phyloP scores from a whole-genome alignment of 2,329 filamentous ascomycete genomes.

The Venturia oleaginea region DNA sequence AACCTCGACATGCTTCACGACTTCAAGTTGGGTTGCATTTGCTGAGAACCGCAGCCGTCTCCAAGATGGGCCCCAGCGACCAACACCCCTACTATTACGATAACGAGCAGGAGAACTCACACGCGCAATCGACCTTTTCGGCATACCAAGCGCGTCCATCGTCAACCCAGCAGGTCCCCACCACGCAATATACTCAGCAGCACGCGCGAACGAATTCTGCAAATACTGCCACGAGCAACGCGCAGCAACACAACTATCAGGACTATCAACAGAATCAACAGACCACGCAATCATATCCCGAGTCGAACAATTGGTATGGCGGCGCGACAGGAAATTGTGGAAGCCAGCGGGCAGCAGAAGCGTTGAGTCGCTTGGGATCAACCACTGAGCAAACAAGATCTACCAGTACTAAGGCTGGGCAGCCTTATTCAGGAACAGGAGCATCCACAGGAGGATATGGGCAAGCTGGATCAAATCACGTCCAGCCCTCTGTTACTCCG shows the following conservation, averaged over 20 bases:
- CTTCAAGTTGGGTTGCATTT: background rate
- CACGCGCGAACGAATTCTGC: constrained; percentile 1
- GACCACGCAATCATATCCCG: background rate
- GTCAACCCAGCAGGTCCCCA: background rate
- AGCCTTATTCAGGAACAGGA: background rate
- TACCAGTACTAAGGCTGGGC: background rate
- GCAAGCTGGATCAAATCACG: background rate
- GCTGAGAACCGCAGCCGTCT: background rate
- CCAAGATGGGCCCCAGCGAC: constrained; percentile 7
- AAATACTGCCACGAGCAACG: background rate
- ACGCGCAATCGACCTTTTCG: constrained; percentile 7
- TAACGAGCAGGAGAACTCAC: background rate
- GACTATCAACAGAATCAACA: constrained; percentile 1
- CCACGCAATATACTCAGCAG: background rate
- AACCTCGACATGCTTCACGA: background rate
- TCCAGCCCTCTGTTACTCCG: background rate
- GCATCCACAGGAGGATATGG: background rate
- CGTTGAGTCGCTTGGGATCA: constrained; percentile 4
- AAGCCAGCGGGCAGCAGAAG: constrained; percentile 10
- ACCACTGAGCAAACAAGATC: background rate
- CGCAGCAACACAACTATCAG: constrained; percentile 5
- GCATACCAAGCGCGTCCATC: background rate
- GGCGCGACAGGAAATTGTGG: background rate
- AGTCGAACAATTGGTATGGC: constrained; percentile 3
- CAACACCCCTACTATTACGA: constrained; percentile 10